These are phyloP conservation scores for Sphagnum fallax DNA, from an alignment of 228 moss, liverwort and hornwort species.

Conservation along the genomic window DNA sequence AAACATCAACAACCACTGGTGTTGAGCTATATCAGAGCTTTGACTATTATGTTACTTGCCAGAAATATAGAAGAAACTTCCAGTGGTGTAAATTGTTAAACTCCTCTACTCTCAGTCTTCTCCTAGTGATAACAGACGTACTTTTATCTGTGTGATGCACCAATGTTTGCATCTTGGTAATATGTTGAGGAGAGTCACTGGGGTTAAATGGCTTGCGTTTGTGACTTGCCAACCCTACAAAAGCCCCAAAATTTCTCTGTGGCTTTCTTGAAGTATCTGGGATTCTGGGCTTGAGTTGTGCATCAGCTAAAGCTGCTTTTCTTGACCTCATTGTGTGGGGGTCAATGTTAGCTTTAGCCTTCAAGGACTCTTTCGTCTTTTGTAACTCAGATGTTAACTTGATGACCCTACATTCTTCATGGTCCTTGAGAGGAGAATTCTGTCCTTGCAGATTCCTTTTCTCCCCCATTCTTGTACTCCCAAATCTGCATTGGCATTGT, in stretches of 20 bases:
- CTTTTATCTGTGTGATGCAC: too few species aligned
- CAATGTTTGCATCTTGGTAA: too few species aligned
- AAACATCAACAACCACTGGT: too few species aligned
- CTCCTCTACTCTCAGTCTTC: too few species aligned
- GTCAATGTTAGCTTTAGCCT: slow-evolving; percentile 3
- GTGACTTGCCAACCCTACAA: slow-evolving; percentile 5
- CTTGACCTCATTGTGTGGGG: slow-evolving; percentile 6
- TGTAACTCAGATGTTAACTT: slow-evolving; percentile 15
- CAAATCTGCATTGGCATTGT: slow-evolving; percentile 12
- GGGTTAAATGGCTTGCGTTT: slow-evolving; percentile 1
- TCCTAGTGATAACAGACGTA: too few species aligned
- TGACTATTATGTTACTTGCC: too few species aligned
- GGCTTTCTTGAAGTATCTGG: slow-evolving; percentile 10
- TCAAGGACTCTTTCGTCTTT: slow-evolving; percentile 13
- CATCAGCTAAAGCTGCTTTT: slow-evolving; percentile 10
- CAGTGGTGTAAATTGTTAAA: too few species aligned
- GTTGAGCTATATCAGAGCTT: too few species aligned
- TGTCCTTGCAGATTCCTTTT: slow-evolving; percentile 4
- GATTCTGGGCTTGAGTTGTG: slow-evolving; percentile 8
- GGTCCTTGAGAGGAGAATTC: slow-evolving; percentile 2
- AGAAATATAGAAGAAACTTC: too few species aligned
- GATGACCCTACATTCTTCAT: slow-evolving; percentile 14
- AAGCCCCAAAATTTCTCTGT: slow-evolving; percentile 4
- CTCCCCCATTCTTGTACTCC: slow-evolving; percentile 12
- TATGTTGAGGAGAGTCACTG: neutral